Base-by-base conservation (phyloP, 345 rosid genomes). In the Moricandia moricandioides region DNA sequence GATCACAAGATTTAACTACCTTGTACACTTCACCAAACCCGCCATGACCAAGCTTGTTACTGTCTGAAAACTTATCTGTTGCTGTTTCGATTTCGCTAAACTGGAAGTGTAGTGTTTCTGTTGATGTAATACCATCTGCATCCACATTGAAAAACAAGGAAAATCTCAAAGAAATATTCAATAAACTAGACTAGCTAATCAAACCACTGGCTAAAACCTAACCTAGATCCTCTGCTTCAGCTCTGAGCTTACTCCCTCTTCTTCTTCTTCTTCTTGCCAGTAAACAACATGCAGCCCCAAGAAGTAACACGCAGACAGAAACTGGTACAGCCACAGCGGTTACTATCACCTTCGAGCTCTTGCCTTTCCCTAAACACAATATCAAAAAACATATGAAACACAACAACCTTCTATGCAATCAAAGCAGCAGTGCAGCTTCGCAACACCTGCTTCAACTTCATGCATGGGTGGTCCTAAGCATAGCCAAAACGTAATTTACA, bases 21-120 rank as follows among this genome's bases (percentile, higher is more conserved):
- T 80, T 81, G 81, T 81, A 89, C 77, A 91, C 94, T 40, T 71
- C 88, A 56, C 94, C 87, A 64, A 87, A 88, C 57, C 93, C 97
- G 24, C 97, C 97, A 55, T 70, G 83, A 43, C 97, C 97, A 55
- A 89, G 81, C 72, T 84, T 85, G 63, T 88, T 86, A n/a, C 79
- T 60, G 3, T 29, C 71, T 9, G 91, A 83, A 71, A 91, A 89
- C 40, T 80, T 74, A 18, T 84, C 54, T 12, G 91, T 85, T 0
- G 92, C 88, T 16, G 57, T 71, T 77, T 81, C 68, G 8, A 89
- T 79, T 5, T 78, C 69, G 2, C 34, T 72, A 1, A 86, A 73
- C 61, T 84, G 84, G 14, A 65, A 81, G 43, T 89, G 88, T 60
- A 81, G 65, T 11, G 88, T 82, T 51, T 87, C 88, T 62, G 59